phyloP scores from a whole-genome alignment of 352 stramenopile species.

The Phytophthora meadii region DNA sequence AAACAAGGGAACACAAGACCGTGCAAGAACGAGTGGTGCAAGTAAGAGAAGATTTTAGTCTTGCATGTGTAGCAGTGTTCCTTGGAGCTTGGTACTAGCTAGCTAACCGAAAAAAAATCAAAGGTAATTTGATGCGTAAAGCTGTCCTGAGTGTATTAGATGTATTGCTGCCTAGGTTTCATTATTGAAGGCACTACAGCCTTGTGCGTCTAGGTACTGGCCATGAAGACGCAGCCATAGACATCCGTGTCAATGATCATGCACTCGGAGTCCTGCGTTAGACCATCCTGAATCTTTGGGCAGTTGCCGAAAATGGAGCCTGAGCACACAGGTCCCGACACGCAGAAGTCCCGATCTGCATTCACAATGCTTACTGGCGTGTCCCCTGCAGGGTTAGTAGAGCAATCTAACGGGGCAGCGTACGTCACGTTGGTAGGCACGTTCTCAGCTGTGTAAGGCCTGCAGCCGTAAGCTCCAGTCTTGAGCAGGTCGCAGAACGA shows the following conservation, averaged over 20 bases:
- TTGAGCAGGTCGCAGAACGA: slow-evolving; percentile 51
- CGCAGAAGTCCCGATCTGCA: slow-evolving; percentile 27
- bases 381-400: slow-evolving; percentile 33
- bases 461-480: slow-evolving; percentile 57
- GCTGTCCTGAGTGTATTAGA: slow-evolving; percentile 7
- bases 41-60: slow-evolving; percentile 1
- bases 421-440: slow-evolving; percentile 33
- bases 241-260: slow-evolving; percentile 37
- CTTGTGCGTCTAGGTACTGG: slow-evolving; percentile 28
- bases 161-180: slow-evolving; percentile 4
- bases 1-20: not conserved
- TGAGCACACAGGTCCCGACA: slow-evolving; percentile 35
- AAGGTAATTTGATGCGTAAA: no score
- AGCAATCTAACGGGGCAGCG: slow-evolving; percentile 31
- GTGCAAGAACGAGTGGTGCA: not conserved
- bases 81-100: slow-evolving; percentile 7
- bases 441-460: slow-evolving; percentile 38
- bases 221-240: slow-evolving; percentile 49
- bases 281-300: slow-evolving; percentile 34
- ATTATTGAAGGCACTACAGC: not conserved
- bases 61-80: slow-evolving; percentile 6
- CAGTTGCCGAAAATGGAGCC: slow-evolving; percentile 46
- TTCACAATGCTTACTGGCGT: slow-evolving; percentile 39
- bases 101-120: slow-evolving; percentile 5
- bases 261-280: slow-evolving; percentile 39